Evolutionary conservation across 1,284 basidiomycete species (phyloP), one percentile per base, ranked within the genome.

Genomic region (Puccinia novopanici): DNA sequence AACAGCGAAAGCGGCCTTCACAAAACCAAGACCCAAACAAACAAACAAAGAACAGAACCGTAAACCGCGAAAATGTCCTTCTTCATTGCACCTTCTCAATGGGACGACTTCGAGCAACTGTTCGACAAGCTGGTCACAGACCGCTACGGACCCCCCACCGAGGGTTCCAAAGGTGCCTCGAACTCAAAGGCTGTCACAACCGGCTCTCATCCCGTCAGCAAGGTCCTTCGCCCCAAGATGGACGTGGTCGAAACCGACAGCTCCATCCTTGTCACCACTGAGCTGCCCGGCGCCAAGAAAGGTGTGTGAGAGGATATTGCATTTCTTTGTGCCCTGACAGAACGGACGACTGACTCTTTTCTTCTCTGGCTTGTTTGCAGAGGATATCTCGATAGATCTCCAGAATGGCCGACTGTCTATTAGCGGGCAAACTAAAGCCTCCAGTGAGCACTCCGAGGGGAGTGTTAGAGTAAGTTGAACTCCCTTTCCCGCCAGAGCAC

Each of bases 301-400:
- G 75, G 75, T 74, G 34, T 34, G 34, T 4, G 1, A 34, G 4
- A 34, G 34, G 1, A 4, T 34, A n/a, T n/a, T n/a, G n/a, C n/a
- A n/a, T n/a, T n/a, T n/a, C n/a, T n/a, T n/a, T n/a, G n/a, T n/a
- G n/a, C n/a, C n/a, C n/a, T n/a, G n/a, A n/a, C n/a, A n/a, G n/a
- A n/a, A n/a, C n/a, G n/a, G n/a, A n/a, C n/a, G n/a, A n/a, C n/a
- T n/a, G n/a, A n/a, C n/a, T n/a, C n/a, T 34, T 34, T 34, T 34
- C 34, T 34, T n/a, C n/a, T n/a, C n/a, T n/a, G n/a, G n/a, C 45
- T 34, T 1, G 34, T 37, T 27, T 54, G 34, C 22, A 80, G 78
- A 74, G 78, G 78, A 80, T 37, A 80, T 80, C 24, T 80, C 78
- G 0, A 80, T 80, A 42, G 78, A 80, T 63, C 78, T 80, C 15